Base-by-base conservation (phyloP, 768 basidiomycete species). In the Porpolomopsis calyptriformis region DNA sequence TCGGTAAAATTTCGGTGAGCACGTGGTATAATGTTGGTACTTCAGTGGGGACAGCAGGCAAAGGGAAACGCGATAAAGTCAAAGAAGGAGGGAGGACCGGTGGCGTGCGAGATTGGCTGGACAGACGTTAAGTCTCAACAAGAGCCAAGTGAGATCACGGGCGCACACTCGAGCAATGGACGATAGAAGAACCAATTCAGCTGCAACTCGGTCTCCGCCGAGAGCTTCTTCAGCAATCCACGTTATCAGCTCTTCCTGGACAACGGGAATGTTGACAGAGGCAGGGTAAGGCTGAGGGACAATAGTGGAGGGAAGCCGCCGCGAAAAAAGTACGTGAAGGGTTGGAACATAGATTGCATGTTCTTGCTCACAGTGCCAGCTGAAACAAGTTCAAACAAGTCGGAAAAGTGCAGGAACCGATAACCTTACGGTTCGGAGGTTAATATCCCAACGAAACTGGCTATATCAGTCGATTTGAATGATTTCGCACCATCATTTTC, bases 171-270 rank as follows among this genome's bases (percentile, higher is more conserved):
- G 71, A 23, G 80, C 70, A 12, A 82, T 68, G 37, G 70, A 56
- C 35, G 72, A 65, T 22, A 89, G 65, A 4, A 90, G 65, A 5
- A 85, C 67, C 82, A 82, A 88, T 61, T 88, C 81, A 19, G 86
- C 85, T 1, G 80, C 79, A 18, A 75, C 66, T 24, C 54, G 59
- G 55, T 91, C 87, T 3, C 83, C 81, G 0, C 71, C 82, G 3
- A 90, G 67, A 9, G 71, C 77, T 55, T 84, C 77, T 19, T 71
- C 61, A 1, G 86, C 82, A 40, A 91, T 74, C 88, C 88, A 91
- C 0, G 64, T 50, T 31, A 89, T 68, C 14, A 91, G 65, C 37
- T 80, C 73, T 6, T 69, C 56, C 29, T 82, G 69, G 12, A 77
- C 47, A 4, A 56, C 52, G 11, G 54, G 35, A 11, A 57, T 47